Evolutionary conservation across 305 asterid genomes (phyloP), one percentile per base, ranked within the genome.

Genomic region (Fraxinus baroniana): DNA sequence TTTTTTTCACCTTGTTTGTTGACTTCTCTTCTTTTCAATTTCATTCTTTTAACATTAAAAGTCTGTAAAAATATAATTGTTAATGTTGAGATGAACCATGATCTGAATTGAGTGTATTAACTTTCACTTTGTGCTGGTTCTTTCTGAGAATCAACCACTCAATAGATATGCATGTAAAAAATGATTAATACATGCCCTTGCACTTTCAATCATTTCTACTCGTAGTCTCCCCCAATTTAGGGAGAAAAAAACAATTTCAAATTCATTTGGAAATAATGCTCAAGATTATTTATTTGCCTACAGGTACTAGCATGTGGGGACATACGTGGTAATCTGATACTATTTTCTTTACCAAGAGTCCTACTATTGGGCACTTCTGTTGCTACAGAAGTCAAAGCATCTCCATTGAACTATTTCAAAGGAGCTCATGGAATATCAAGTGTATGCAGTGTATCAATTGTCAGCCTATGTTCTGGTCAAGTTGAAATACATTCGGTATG

Each of bases 371-470:
- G 85, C 82, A 32, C 88, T 76, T 79, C 86, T 85, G 73, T 78
- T 86, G 76, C 89, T 87, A 85, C 90, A 79, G 93, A 88, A 84
- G 82, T 80, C 77, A 84, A 89, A 88, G 83, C 86, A 84, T 84
- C 86, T 79, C 93, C 93, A 24, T 2, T 83, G 84, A 89, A 85
- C 82, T 86, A 88, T 83, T 94, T 95, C 89, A 95, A 92, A 90
- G 98, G 96, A 83, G 97, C 94, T 88, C 99, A 95, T 90, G 99
- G 99, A 74, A 94, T 95, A 88, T 95, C 99, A 83, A 92, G 89
- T 79, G 96, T 95, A 79, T 91, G 93, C 90, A 93, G 97, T 86
- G 91, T 93, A 81, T 85, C 93, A 78, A 81, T 94, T 76, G 86
- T 82, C 78, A 74, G 93, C 37, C 85, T 82, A 83, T 76, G 85